Conservation (phyloP, 495 filamentous ascomycete genomes). For the Penicillium pulvis region DNA sequence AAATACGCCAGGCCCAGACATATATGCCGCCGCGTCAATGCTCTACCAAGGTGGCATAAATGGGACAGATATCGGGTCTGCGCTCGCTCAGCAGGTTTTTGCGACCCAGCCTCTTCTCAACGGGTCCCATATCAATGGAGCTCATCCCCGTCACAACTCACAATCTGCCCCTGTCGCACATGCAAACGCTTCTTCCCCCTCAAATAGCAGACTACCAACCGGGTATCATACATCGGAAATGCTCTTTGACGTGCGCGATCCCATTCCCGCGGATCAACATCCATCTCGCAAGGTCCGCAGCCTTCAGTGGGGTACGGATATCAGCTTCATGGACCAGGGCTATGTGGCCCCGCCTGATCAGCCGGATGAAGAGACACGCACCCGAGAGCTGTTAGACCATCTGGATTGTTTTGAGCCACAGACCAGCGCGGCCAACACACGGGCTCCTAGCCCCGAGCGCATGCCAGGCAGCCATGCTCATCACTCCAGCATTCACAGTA, state of each 20-base stretch:
- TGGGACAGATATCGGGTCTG: conserved; percentile 30
- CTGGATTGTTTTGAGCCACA: conserved; percentile 56
- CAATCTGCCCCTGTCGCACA: conserved; percentile 23
- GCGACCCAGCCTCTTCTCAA: conserved; percentile 25
- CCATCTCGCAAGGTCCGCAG: conserved; percentile 38
- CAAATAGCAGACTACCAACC: conserved; percentile 29
- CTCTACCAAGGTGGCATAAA: conserved; percentile 43
- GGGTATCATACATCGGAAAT: conserved; percentile 48
- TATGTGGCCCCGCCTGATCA: conserved; percentile 56
- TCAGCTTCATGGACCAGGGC: conserved; percentile 58
- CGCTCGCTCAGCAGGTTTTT: conserved; percentile 36
- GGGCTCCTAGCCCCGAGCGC: conserved; percentile 58
- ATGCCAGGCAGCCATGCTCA: conserved; percentile 20
- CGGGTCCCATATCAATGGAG: conserved; percentile 17
- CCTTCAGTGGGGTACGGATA: conserved; percentile 68
- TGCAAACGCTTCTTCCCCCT: conserved; percentile 18
- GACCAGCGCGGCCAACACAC: conserved; percentile 58
- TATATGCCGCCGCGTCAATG: conserved; percentile 55
- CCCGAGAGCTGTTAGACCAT: conserved; percentile 53
- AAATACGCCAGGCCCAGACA: conserved; percentile 38
- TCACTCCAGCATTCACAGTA: conserved; percentile 6
- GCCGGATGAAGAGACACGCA: conserved; percentile 57
- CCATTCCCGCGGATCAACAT: conserved; percentile 44
- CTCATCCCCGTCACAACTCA: conserved; percentile 20
- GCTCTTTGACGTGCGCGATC: conserved; percentile 47